Evolutionary conservation across 495 filamentous ascomycete genomes (phyloP).

Genomic region (Echria macrotheca): DNA sequence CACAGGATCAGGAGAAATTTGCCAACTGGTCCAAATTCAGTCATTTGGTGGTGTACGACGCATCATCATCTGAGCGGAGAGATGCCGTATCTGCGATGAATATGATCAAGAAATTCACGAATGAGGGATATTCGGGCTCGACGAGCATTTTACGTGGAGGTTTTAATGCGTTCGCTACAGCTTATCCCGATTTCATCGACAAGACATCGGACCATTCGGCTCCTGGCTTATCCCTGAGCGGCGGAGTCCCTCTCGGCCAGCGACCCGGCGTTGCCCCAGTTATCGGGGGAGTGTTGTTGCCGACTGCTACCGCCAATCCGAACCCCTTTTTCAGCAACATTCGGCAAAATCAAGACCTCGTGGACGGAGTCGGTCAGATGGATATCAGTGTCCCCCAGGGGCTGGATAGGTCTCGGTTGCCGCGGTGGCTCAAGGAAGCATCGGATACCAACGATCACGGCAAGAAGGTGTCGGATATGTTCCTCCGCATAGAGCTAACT

Average conservation of each 20-base stretch:
- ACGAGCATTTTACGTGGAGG: constrained; percentile 64
- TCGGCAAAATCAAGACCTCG: constrained; percentile 91
- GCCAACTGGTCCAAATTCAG: constrained; percentile 65
- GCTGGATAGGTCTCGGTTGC: constrained; percentile 54
- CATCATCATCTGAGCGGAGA: constrained; percentile 63
- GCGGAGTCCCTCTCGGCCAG: constrained; percentile 25
- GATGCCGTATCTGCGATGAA: constrained; percentile 74
- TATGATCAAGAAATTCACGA: constrained; percentile 85
- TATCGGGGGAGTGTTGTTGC: constrained; percentile 81
- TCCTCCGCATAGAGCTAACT: constrained; percentile 73
- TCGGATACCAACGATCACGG: constrained; percentile 63
- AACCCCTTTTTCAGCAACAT: constrained; percentile 97
- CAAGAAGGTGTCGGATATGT: constrained; percentile 73
- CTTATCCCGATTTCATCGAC: constrained; percentile 47
- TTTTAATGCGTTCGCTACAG: constrained; percentile 45
- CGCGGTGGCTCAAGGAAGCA: constrained; percentile 70
- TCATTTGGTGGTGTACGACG: constrained; percentile 84
- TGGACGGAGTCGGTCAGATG: constrained; percentile 90
- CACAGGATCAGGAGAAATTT: constrained; percentile 68
- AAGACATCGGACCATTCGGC: constrained; percentile 30
- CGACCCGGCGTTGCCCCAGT: constrained; percentile 61
- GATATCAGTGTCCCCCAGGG: constrained; percentile 62
- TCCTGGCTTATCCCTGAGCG: constrained; percentile 31
- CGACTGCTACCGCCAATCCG: constrained; percentile 55
- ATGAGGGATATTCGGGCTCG: constrained; percentile 73